Evolutionary conservation across 169 alveolate genomes (phyloP).

Genomic region (Plasmodium adleri): DNA sequence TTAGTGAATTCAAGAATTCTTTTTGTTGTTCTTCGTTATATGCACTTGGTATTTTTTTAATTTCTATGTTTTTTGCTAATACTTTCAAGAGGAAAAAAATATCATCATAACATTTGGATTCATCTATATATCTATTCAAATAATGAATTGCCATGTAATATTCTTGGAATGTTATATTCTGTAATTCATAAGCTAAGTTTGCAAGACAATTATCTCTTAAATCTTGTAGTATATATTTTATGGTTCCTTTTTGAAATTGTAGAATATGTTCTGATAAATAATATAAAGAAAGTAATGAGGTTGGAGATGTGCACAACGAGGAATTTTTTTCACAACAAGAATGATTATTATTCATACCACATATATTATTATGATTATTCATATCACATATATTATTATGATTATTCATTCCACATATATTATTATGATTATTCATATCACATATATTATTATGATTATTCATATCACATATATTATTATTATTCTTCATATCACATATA

Average conservation of each 20-base stretch:
- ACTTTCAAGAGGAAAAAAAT: constrained; percentile 69
- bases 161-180: constrained; percentile 72
- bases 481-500: no score
- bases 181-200: constrained; percentile 45
- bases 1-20: constrained; percentile 48
- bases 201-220: constrained; percentile 75
- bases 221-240: constrained; percentile 75
- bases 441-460: no score
- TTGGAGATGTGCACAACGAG: constrained; percentile 1
- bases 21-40: constrained; percentile 71
- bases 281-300: constrained; percentile 31
- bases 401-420: no score
- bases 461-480: no score
- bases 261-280: constrained; percentile 71
- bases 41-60: constrained; percentile 77
- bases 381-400: no score
- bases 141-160: constrained; percentile 74
- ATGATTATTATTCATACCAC: background rate
- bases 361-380: background rate
- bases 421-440: no score
- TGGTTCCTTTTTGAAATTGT: constrained; percentile 77
- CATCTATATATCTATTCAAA: constrained; percentile 72
- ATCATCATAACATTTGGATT: constrained; percentile 77
- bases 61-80: constrained; percentile 70
- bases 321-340: constrained; percentile 11